phyloP scores from a whole-genome alignment of 1,284 basidiomycete genomes.

The Ustilago loliicola region DNA sequence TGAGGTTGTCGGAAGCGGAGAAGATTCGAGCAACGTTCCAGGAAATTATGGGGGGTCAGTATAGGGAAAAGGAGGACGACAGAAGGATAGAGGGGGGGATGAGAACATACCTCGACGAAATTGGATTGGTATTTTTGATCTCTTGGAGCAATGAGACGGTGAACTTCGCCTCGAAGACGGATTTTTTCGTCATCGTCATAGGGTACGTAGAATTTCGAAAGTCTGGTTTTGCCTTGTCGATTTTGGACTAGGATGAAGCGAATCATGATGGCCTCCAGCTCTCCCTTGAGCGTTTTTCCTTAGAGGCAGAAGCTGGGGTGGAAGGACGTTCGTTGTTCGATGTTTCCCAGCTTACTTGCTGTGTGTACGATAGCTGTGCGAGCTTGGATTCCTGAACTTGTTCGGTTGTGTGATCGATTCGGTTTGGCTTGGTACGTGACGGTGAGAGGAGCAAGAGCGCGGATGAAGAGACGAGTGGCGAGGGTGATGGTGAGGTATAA shows the following conservation, averaged over 20 bases:
- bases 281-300: too few species aligned
- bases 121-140: constrained; percentile 99
- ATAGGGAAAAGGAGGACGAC: neutral
- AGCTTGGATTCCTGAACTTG: too few species aligned
- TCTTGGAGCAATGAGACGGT: constrained; percentile 92
- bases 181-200: constrained; percentile 76
- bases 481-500: too few species aligned
- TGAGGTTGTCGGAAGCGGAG: too few species aligned
- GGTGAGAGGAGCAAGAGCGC: too few species aligned
- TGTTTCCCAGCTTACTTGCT: too few species aligned
- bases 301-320: neutral
- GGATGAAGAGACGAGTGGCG: neutral
- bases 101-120: constrained; percentile 87
- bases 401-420: too few species aligned
- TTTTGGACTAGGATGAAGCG: constrained; percentile 95
- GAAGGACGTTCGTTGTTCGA: too few species aligned
- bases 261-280: constrained; percentile 84
- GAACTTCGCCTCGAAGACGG: constrained; percentile 91
- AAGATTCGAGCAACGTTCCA: neutral
- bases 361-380: too few species aligned
- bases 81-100: neutral
- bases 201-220: constrained; percentile 97
- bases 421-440: neutral
- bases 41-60: neutral
- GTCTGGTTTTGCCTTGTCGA: constrained; percentile 94